phyloP scores from a whole-genome alignment of 192 early-diverging fungal genomes.

The Powellomyces hirtus region DNA sequence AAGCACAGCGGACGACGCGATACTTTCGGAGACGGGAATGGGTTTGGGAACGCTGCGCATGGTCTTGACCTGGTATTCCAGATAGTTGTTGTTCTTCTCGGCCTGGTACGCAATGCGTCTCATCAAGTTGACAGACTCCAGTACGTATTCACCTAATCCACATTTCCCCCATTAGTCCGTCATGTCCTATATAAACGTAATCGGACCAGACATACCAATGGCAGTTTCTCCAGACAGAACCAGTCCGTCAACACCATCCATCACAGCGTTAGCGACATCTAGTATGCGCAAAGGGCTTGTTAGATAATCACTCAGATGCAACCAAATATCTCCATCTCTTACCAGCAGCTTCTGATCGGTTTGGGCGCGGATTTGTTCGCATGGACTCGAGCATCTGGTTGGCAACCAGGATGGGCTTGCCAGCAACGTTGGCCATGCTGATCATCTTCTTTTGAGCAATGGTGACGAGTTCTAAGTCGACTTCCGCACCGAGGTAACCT shows the following conservation, averaged over 20 bases:
- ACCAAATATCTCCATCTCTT: not conserved
- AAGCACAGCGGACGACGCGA: conserved; percentile 56
- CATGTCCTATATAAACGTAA: too few species aligned
- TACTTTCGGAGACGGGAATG: conserved; percentile 54
- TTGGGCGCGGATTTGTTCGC: conserved; percentile 50
- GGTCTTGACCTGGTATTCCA: conserved; percentile 56
- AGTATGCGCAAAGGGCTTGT: too few species aligned
- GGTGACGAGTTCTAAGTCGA: conserved; percentile 55
- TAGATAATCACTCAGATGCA: too few species aligned
- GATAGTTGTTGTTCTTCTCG: conserved; percentile 60
- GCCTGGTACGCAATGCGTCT: conserved; percentile 50
- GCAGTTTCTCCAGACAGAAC: conserved; percentile 61
- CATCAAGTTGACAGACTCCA: conserved; percentile 49
- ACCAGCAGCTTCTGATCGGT: conserved; percentile 44
- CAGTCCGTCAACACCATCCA: conserved; percentile 61
- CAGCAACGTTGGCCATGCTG: conserved; percentile 48
- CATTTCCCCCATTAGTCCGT: too few species aligned
- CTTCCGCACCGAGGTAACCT: conserved; percentile 58
- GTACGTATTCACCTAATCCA: conserved; percentile 32
- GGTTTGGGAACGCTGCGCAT: conserved; percentile 58
- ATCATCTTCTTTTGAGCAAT: conserved; percentile 64
- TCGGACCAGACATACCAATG: conserved; percentile 42
- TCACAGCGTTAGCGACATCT: conserved; percentile 52
- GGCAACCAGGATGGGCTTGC: conserved; percentile 57
- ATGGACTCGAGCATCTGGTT: conserved; percentile 65